These are phyloP conservation scores for Golubevia sp. DNA, from an alignment of 1,284 basidiomycete genomes.

Conservation along the genomic window DNA sequence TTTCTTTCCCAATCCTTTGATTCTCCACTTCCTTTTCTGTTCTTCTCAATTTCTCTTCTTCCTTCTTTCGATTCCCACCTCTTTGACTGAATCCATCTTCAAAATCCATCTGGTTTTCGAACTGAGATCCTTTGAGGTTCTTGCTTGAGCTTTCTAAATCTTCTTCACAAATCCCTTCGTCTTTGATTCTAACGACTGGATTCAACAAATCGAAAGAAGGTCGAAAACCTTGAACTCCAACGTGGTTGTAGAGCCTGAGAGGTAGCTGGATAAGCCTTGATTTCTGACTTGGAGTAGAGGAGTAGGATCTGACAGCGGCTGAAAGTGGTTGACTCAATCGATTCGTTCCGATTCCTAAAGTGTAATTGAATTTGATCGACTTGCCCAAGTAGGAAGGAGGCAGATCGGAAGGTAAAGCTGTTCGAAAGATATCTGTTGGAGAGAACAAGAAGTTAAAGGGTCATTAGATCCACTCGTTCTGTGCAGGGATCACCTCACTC, in stretches of 20 bases:
- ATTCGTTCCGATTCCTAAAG: conserved; percentile 83
- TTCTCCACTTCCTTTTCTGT: neutral
- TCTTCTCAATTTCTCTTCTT: neutral
- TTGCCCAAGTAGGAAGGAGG: conserved; percentile 89
- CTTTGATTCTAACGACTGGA: conserved; percentile 39
- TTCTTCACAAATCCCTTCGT: conserved; percentile 19
- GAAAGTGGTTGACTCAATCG: conserved; percentile 58
- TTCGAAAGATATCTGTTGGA: conserved; percentile 20
- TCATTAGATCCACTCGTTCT: too few relatives aligned
- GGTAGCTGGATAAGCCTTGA: conserved; percentile 52
- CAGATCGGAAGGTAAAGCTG: conserved; percentile 68
- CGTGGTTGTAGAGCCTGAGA: conserved; percentile 54
- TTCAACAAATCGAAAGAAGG: conserved; percentile 52
- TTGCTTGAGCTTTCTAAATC: conserved; percentile 1
- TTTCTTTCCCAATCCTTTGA: neutral
- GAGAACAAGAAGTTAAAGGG: neutral
- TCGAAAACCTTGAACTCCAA: conserved; percentile 32
- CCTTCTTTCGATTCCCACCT: neutral
- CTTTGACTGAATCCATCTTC: too few relatives aligned
- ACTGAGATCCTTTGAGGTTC: neutral
- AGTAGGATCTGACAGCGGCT: neutral
- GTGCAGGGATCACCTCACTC: too few relatives aligned
- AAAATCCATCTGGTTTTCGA: too few relatives aligned
- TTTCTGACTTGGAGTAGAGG: conserved; percentile 15
- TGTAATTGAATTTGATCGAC: conserved; percentile 82